These are phyloP conservation scores for Tripidium arundinaceum DNA, from an alignment of 202 grass and related monocot species.

Conservation along the genomic window DNA sequence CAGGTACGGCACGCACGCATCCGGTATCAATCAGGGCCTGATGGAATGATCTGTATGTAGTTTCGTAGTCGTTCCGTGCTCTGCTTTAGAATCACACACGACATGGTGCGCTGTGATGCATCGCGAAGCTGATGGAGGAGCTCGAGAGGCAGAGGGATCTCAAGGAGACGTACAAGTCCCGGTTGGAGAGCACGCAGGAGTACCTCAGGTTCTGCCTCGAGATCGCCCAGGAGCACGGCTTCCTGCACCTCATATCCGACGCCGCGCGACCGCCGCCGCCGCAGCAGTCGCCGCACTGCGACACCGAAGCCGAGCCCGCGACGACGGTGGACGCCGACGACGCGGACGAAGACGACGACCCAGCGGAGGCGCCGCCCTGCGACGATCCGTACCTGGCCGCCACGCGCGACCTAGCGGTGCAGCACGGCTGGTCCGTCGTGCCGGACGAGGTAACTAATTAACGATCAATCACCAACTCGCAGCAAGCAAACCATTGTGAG, in stretches of 20 bases:
- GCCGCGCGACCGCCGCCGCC: background rate
- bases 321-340: background rate
- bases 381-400: conserved; percentile 31
- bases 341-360: background rate
- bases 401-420: conserved; percentile 36
- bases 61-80: background rate
- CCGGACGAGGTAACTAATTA: conserved; percentile 43
- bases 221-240: conserved; percentile 45
- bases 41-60: background rate
- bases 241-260: conserved; percentile 48
- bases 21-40: background rate
- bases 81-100: background rate
- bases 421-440: conserved; percentile 43
- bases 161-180: conserved; percentile 51
- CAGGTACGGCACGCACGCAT: conserved; percentile 27
- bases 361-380: background rate
- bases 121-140: conserved; percentile 37
- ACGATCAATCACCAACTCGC: background rate
- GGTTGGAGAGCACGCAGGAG: conserved; percentile 52
- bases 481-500: background rate
- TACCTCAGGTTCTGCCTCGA: conserved; percentile 65
- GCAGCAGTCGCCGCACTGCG: background rate
- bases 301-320: background rate
- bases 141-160: conserved; percentile 42
- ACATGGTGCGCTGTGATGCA: background rate